phyloP scores from a whole-genome alignment of 306 rosid species.

The Citrullus colocynthis region DNA sequence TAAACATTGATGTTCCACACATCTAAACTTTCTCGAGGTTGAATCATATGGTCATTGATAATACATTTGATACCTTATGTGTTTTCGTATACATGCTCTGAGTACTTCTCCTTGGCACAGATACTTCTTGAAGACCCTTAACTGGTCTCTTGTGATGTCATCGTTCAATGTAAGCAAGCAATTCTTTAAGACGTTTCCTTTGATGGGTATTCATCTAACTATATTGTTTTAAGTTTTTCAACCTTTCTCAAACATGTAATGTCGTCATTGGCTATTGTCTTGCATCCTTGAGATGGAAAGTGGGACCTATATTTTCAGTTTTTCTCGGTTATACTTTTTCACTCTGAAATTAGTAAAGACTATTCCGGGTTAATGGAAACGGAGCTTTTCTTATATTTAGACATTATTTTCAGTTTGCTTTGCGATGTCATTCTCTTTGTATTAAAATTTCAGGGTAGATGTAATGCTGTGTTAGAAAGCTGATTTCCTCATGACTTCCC shows the following conservation, averaged over 20 bases:
- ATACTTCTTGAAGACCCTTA: slow-evolving; percentile 48
- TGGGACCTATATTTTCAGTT: not conserved
- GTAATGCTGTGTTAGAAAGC: not conserved
- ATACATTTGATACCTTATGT: not conserved
- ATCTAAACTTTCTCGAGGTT: not conserved
- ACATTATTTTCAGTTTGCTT: not conserved
- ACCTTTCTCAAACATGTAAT: not conserved
- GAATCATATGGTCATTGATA: not conserved
- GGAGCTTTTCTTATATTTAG: not conserved
- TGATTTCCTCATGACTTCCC: not conserved
- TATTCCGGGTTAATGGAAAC: not conserved
- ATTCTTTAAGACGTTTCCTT: not conserved
- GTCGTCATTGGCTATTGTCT: not conserved
- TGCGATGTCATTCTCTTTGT: not conserved
- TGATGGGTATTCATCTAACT: not conserved
- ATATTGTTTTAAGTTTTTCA: not conserved
- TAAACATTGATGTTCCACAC: not conserved
- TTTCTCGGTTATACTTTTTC: not conserved
- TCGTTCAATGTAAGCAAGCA: slow-evolving; percentile 48
- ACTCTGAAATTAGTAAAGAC: not conserved
- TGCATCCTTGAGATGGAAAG: not conserved
- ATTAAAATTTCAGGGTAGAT: not conserved
- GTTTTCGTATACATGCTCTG: not conserved
- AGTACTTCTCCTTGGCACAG: slow-evolving; percentile 31
- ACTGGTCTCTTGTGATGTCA: slow-evolving; percentile 87